Evolutionary conservation across 805 yeast species (phyloP), one percentile per base, ranked within the genome.

Genomic region (Yamadazyma sp.): DNA sequence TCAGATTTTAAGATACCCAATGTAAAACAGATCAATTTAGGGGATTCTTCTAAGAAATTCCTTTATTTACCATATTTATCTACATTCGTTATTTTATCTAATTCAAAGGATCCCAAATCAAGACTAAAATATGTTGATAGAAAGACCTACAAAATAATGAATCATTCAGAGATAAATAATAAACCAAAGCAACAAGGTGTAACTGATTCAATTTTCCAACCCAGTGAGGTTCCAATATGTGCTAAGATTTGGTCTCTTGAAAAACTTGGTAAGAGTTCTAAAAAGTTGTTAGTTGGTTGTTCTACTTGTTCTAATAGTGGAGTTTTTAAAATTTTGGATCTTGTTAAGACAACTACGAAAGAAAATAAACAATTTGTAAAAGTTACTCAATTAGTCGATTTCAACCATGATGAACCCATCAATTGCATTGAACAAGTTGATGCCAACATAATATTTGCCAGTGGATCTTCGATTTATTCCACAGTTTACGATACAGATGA

Each of bases 101-200:
- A 50, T 12, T 52, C 67, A 12, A 59, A 54, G 33, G 50, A 50
- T 16, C 44, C 50, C 2, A 38, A 36, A 20, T 38, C 46, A 3
- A 47, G 68, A 27, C 33, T 67, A 23, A 54, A 51, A 32, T 62
- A 62, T 33, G 55, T 57, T 9, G 72, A 66, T 34, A 42, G 65
- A 30, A 65, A 57, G 36, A 26, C 49, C 0, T 47, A 53, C 29
- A 52, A 44, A 25, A 21, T 52, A 15, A 36, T 62, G 11, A 44
- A 52, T 4, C 55, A 55, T 13, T 27, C 40, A 4, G 67, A 61
- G 24, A 31, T 43, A 18, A 50, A 42, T 34, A 30, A 39, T 10
- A 50, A 40, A 30, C 35, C 32, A 2, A 44, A 33, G 4, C 47
- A 58, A 1, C 58, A 62, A 33, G 49, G 38, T 1, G 35, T 39